Evolutionary conservation across 208 protist genomes (phyloP).

Genomic region (Crithidia mellificae): DNA sequence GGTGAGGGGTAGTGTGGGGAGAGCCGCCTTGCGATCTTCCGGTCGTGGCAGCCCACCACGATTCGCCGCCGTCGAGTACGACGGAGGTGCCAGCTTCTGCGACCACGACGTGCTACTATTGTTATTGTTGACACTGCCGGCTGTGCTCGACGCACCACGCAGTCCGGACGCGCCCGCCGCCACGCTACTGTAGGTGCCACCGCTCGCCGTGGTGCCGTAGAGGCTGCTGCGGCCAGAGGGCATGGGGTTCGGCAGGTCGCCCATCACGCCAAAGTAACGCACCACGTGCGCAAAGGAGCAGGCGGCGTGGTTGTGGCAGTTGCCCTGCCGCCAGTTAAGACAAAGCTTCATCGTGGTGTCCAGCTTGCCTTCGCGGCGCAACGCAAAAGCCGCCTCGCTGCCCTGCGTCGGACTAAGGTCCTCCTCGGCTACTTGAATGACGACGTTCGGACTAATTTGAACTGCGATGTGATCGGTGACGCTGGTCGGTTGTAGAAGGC

Average conservation of each 20-base stretch:
- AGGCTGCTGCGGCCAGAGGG: slow-evolving; percentile 7
- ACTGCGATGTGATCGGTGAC: slow-evolving; percentile 64
- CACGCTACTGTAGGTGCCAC: slow-evolving; percentile 9
- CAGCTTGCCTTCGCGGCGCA: slow-evolving; percentile 65
- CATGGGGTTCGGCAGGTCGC: slow-evolving; percentile 2
- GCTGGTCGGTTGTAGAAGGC: slow-evolving; percentile 58
- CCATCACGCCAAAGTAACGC: slow-evolving; percentile 49
- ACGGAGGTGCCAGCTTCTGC: slow-evolving; percentile 12
- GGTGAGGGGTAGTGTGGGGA: too few species aligned
- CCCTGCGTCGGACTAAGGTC: slow-evolving; percentile 83
- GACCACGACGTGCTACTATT: slow-evolving; percentile 11
- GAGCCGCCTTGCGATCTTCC: background rate
- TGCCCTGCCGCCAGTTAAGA: slow-evolving; percentile 70
- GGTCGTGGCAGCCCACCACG: background rate
- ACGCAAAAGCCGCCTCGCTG: slow-evolving; percentile 68
- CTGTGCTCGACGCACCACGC: slow-evolving; percentile 9
- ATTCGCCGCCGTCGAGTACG: slow-evolving; percentile 3
- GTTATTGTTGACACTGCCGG: background rate
- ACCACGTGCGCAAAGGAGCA: slow-evolving; percentile 76
- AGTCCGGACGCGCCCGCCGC: background rate
- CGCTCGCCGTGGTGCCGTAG: background rate
- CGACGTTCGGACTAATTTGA: slow-evolving; percentile 40
- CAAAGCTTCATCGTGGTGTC: slow-evolving; percentile 74
- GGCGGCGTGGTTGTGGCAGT: slow-evolving; percentile 72
- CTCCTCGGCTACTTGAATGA: slow-evolving; percentile 59